phyloP scores from a whole-genome alignment of 108 stramenopile genomes.

The Discostella pseudostelligera region DNA sequence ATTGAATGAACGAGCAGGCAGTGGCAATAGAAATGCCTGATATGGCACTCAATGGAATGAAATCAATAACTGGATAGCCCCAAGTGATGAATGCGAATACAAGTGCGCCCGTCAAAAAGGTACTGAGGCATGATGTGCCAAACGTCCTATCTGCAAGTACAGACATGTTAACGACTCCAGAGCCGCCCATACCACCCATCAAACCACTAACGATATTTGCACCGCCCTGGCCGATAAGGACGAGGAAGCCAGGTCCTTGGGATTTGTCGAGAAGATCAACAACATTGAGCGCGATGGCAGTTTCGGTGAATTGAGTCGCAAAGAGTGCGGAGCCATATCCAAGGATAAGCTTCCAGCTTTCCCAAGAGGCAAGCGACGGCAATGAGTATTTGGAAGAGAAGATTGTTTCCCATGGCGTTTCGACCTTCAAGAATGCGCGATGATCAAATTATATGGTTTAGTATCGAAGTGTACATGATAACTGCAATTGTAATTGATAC shows the following conservation, averaged over 20 bases:
- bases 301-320: slow-evolving; percentile 42
- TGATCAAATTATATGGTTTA: not conserved
- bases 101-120: slow-evolving; percentile 32
- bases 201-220: slow-evolving; percentile 41
- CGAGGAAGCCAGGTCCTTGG: slow-evolving; percentile 38
- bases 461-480: too few relatives aligned
- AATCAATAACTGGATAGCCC: slow-evolving; percentile 43
- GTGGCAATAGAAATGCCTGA: slow-evolving; percentile 35
- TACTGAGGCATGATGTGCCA: slow-evolving; percentile 44
- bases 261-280: slow-evolving; percentile 43
- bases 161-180: slow-evolving; percentile 35
- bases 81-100: slow-evolving; percentile 33
- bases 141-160: slow-evolving; percentile 45
- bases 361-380: slow-evolving; percentile 35
- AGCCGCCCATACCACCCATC: slow-evolving; percentile 49
- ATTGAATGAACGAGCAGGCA: slow-evolving; percentile 46
- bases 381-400: slow-evolving; percentile 26
- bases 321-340: slow-evolving; percentile 41
- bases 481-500: slow-evolving; percentile 3
- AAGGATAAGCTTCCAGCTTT: slow-evolving; percentile 42
- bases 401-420: slow-evolving; percentile 27
- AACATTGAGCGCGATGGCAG: slow-evolving; percentile 43
- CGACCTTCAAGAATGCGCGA: slow-evolving; percentile 11
- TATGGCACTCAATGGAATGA: slow-evolving; percentile 43
- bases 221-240: slow-evolving; percentile 38